Conservation (phyloP, 2,329 filamentous ascomycete genomes). For the Botryotinia convoluta region DNA sequence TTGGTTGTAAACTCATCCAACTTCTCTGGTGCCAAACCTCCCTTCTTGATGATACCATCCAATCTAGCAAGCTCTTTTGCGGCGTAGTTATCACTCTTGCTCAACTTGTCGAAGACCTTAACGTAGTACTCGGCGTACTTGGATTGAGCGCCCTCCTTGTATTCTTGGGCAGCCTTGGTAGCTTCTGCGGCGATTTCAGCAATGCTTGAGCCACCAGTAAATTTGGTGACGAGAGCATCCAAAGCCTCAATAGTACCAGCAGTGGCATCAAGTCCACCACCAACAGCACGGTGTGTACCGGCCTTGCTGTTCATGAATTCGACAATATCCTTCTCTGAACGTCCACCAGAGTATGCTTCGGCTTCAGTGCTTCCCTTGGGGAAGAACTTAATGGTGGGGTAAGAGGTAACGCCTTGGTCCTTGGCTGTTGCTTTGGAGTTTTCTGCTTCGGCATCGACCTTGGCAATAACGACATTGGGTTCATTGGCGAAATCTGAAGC, state of each 20-base stretch:
- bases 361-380: conserved; percentile 74
- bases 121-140: conserved; percentile 94
- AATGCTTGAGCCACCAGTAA: conserved; percentile 57
- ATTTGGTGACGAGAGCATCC: conserved; percentile 72
- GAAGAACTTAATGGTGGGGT: conserved; percentile 99
- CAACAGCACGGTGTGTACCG: conserved; percentile 78
- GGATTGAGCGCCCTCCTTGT: conserved; percentile 61
- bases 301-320: conserved; percentile 84
- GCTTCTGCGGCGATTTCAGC: conserved; percentile 67
- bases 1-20: conserved; percentile 82
- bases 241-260: conserved; percentile 82
- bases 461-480: conserved; percentile 78
- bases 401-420: conserved; percentile 76
- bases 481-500: conserved; percentile 80
- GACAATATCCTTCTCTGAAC: conserved; percentile 73
- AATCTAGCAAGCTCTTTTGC: conserved; percentile 83
- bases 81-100: conserved; percentile 72
- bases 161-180: conserved; percentile 63
- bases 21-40: conserved; percentile 81
- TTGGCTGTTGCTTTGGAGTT: conserved; percentile 76
- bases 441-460: conserved; percentile 89
- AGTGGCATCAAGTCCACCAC: conserved; percentile 72
- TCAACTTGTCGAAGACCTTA: conserved; percentile 83
- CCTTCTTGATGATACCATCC: conserved; percentile 78
- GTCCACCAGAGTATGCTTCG: conserved; percentile 70